Evolutionary conservation across 2,329 filamentous ascomycete genomes (phyloP).

Genomic region (Neofusicoccum sp.): DNA sequence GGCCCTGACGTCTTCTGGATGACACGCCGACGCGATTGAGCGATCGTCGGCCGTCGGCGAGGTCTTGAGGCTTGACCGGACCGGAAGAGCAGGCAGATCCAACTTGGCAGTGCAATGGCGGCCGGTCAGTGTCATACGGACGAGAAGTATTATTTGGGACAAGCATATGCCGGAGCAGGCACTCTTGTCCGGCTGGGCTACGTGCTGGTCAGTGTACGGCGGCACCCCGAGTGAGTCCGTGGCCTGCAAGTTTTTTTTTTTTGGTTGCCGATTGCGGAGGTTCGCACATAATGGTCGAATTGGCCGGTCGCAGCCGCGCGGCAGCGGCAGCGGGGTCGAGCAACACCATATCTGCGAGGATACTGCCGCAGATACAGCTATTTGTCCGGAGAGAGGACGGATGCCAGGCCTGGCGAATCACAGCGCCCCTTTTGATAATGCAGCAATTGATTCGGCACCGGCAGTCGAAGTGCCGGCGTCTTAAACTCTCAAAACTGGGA

Average conservation of each 20-base stretch:
- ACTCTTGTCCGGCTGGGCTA: background rate
- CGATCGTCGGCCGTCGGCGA: conserved; percentile 2
- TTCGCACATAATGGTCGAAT: background rate
- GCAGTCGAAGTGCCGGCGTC: background rate
- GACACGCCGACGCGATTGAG: background rate
- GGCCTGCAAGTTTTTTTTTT: background rate
- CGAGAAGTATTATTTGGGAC: background rate
- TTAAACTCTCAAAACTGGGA: background rate
- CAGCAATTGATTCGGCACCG: background rate
- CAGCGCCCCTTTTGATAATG: background rate
- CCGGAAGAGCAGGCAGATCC: background rate
- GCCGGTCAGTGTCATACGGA: background rate
- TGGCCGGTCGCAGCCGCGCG: background rate
- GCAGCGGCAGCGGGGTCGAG: background rate
- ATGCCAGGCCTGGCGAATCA: conserved; percentile 1
- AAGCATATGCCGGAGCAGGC: background rate
- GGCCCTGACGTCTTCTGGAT: background rate
- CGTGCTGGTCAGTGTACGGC: background rate
- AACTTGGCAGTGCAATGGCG: background rate
- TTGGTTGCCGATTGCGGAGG: conserved; percentile 5
- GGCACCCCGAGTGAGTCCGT: background rate
- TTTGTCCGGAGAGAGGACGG: background rate
- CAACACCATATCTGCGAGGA: background rate
- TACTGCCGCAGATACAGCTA: background rate
- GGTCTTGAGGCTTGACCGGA: background rate